Percentiles rank a stretch among this genome's conserved stretches.
Evolutionary conservation across 345 rosid genomes (phyloP).

Genomic region (Capsella bursapastoris): DNA sequence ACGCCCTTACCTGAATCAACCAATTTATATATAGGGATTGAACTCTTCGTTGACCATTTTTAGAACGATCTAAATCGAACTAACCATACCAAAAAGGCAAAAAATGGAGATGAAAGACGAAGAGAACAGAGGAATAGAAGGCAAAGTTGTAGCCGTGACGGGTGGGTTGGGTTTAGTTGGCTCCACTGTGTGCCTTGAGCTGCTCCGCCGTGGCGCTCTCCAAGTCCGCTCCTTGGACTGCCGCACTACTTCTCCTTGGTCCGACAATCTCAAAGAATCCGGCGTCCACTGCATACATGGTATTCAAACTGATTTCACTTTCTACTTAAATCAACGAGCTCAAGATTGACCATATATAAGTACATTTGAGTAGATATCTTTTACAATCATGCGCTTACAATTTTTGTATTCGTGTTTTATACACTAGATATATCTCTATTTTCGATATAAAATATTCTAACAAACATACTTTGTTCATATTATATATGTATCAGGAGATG

Average conservation of each 20-base stretch:
- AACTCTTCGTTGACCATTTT: slow-evolving; percentile 22
- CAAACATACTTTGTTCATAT: neutral
- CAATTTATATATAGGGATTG: neutral
- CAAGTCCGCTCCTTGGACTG: slow-evolving; percentile 77
- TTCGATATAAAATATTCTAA: neutral
- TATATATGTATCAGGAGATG: slow-evolving; percentile 53
- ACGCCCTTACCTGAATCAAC: neutral
- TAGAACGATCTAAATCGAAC: slow-evolving; percentile 4
- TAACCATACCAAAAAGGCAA: neutral
- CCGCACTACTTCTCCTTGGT: slow-evolving; percentile 65
- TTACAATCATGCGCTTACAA: neutral
- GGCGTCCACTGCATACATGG: slow-evolving; percentile 70
- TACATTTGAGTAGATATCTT: neutral
- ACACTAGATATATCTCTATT: too few species aligned
- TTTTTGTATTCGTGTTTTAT: neutral
- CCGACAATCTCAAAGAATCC: slow-evolving; percentile 46
- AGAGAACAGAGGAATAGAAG: slow-evolving; percentile 79
- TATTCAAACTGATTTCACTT: slow-evolving; percentile 13
- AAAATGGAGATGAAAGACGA: slow-evolving; percentile 30
- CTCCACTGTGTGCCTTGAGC: slow-evolving; percentile 72
- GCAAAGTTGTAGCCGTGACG: slow-evolving; percentile 64
- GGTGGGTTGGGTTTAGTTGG: slow-evolving; percentile 84
- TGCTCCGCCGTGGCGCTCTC: slow-evolving; percentile 73
- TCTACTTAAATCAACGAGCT: neutral
- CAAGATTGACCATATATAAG: neutral